Evolutionary conservation across 73 alveolate genomes (phyloP).

Genomic region (Tetrahymena elliotti): DNA sequence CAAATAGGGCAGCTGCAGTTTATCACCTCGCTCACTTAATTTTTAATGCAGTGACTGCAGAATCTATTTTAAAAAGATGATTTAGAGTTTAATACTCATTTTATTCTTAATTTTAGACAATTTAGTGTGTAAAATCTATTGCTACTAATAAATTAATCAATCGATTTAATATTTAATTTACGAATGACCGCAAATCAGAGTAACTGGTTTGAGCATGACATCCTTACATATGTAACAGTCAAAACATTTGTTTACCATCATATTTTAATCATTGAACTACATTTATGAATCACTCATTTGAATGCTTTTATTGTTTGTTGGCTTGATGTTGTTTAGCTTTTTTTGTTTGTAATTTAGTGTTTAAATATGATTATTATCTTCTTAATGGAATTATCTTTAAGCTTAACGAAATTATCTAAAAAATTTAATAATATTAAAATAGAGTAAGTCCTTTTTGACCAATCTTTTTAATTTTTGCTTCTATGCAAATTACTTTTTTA

Average conservation of each 20-base stretch:
- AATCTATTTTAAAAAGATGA: neutral
- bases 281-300: neutral
- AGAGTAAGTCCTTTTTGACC: neutral
- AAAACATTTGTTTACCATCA: neutral
- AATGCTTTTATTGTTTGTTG: no score
- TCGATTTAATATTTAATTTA: neutral
- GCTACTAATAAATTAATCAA: no score
- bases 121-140: no score
- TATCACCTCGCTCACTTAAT: neutral
- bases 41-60: neutral
- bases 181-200: neutral
- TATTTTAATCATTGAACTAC: neutral
- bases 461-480: neutral
- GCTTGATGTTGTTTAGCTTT: neutral
- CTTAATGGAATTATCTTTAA: neutral
- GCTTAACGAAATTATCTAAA: neutral
- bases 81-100: neutral
- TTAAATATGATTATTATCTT: neutral
- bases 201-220: neutral
- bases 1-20: neutral
- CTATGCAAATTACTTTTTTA: neutral
- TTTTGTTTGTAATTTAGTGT: neutral
- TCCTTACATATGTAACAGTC: neutral
- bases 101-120: no score
- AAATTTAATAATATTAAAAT: no score